phyloP scores from a whole-genome alignment of 2,329 filamentous ascomycete species.

The Monilinia laxa region DNA sequence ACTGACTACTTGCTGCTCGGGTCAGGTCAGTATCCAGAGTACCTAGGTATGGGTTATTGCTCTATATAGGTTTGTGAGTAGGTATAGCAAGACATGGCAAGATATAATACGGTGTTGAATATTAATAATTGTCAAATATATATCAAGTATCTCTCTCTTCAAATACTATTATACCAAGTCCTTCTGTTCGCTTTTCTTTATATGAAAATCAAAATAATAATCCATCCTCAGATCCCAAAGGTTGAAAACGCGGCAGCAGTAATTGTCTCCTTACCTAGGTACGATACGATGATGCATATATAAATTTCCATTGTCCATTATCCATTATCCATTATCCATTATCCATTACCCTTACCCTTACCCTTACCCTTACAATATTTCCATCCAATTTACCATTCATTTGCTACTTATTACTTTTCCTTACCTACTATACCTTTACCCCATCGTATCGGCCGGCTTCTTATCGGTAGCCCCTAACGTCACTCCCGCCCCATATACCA shows the following conservation, averaged over 20 bases:
- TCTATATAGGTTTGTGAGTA: neutral
- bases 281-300: too few species aligned
- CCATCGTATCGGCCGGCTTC: conserved; percentile 18
- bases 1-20: too few species aligned
- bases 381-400: too few species aligned
- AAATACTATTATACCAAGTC: too few species aligned
- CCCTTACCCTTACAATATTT: too few species aligned
- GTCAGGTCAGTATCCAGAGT: neutral
- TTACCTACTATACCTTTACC: neutral
- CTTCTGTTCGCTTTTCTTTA: too few species aligned
- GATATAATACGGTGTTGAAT: neutral
- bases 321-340: too few species aligned
- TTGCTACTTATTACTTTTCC: neutral
- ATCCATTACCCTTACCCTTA: too few species aligned
- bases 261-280: neutral
- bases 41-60: neutral
- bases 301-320: too few species aligned
- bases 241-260: neutral
- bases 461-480: conserved; percentile 17
- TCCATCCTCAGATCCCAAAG: neutral
- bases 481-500: conserved; percentile 4
- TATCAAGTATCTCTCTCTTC: neutral
- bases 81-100: too few species aligned
- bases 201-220: neutral
- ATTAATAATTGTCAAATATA: neutral